Evolutionary conservation across 2,329 filamentous ascomycete genomes (phyloP).

Genomic region (Aspergillus sp.): DNA sequence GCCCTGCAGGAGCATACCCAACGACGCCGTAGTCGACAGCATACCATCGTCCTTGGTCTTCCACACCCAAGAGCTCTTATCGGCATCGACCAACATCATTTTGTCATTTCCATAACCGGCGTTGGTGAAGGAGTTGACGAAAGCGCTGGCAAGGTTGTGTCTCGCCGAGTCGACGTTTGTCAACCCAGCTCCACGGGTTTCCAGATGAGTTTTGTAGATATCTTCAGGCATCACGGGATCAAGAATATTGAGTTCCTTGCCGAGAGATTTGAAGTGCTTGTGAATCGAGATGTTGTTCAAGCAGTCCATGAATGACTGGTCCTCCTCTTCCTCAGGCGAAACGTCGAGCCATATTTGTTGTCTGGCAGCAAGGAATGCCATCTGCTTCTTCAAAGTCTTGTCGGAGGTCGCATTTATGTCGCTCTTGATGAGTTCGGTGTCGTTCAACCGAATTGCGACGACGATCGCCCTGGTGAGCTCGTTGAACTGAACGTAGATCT

Average conservation of each 20-base stretch:
- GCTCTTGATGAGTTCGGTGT: slow-evolving; percentile 70
- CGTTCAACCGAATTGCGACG: slow-evolving; percentile 87
- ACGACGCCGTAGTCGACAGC: slow-evolving; percentile 89
- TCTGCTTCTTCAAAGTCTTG: slow-evolving; percentile 78
- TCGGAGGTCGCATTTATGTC: slow-evolving; percentile 78
- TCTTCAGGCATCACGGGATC: slow-evolving; percentile 97
- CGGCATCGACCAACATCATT: slow-evolving; percentile 88
- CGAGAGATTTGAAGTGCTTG: slow-evolving; percentile 87
- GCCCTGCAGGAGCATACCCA: slow-evolving; percentile 88
- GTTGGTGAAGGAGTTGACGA: slow-evolving; percentile 96
- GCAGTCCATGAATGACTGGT: slow-evolving; percentile 70
- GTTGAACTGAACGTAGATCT: slow-evolving; percentile 88
- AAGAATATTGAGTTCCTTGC: slow-evolving; percentile 91
- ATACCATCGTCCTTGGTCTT: slow-evolving; percentile 98
- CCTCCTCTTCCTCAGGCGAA: slow-evolving; percentile 57
- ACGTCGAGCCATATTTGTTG: slow-evolving; percentile 81
- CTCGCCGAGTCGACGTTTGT: slow-evolving; percentile 93
- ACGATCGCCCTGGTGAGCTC: slow-evolving; percentile 91
- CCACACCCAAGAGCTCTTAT: slow-evolving; percentile 94
- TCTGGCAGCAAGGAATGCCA: slow-evolving; percentile 85
- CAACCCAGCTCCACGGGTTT: slow-evolving; percentile 86
- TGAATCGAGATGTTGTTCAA: slow-evolving; percentile 81
- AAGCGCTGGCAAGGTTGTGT: slow-evolving; percentile 91
- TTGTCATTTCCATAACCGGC: slow-evolving; percentile 94
- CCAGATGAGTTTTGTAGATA: slow-evolving; percentile 98